Conservation (phyloP, 768 basidiomycete genomes). For the Hebeloma cylindrosporum region DNA sequence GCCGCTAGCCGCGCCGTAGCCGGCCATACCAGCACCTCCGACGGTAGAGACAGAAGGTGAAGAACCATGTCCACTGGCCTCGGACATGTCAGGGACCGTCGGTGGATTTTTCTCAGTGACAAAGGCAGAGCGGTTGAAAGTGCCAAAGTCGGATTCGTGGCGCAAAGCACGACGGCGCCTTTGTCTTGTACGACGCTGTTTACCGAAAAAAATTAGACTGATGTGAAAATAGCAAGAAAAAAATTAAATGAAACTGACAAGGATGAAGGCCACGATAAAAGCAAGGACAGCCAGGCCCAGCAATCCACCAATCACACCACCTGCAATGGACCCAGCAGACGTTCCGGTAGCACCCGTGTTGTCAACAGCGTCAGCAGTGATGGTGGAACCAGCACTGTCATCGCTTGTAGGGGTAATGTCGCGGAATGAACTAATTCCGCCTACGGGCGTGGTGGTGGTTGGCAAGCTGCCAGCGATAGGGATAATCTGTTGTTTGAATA, state of each 20-base stretch:
- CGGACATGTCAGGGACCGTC: slow-evolving; percentile 23
- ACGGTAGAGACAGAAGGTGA: slow-evolving; percentile 31
- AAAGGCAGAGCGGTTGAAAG: slow-evolving; percentile 30
- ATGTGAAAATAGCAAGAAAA: slow-evolving; percentile 1
- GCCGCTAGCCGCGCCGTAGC: slow-evolving; percentile 22
- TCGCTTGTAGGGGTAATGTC: slow-evolving; percentile 15
- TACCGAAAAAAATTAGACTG: not conserved
- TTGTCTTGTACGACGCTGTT: slow-evolving; percentile 38
- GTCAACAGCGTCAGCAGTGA: slow-evolving; percentile 18
- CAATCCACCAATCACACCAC: slow-evolving; percentile 39
- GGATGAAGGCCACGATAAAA: slow-evolving; percentile 38
- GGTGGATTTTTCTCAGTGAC: slow-evolving; percentile 22
- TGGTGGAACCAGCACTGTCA: slow-evolving; percentile 16
- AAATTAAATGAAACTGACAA: slow-evolving; percentile 28
- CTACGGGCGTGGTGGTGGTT: slow-evolving; percentile 7
- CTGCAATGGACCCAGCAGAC: slow-evolving; percentile 44
- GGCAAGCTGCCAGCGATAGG: not conserved
- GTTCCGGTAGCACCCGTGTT: slow-evolving; percentile 19
- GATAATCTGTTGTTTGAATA: slow-evolving; percentile 10
- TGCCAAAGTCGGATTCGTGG: slow-evolving; percentile 39
- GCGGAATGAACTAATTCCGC: slow-evolving; percentile 21
- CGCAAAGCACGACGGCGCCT: slow-evolving; percentile 24
- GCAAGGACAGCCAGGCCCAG: slow-evolving; percentile 36
- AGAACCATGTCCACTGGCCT: slow-evolving; percentile 22
- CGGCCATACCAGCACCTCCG: slow-evolving; percentile 36